These are phyloP conservation scores for Ministeria vibrans DNA, from an alignment of 78 protist species.

Conservation along the genomic window DNA sequence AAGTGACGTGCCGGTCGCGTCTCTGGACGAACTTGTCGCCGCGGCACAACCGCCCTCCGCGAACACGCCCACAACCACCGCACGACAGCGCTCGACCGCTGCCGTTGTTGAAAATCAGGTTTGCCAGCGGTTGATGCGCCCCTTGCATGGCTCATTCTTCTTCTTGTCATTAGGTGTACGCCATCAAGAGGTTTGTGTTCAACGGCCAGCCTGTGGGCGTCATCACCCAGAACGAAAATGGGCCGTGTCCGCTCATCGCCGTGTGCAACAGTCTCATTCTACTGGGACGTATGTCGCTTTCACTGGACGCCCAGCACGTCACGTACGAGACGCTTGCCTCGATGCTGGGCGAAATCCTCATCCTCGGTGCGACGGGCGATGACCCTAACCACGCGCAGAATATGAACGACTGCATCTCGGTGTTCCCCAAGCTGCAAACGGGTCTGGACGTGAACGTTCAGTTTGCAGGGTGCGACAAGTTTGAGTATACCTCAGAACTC, in stretches of 20 bases:
- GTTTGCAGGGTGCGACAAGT: neutral
- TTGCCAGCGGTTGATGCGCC: too few relatives aligned
- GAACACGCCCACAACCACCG: too few relatives aligned
- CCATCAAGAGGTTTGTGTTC: neutral
- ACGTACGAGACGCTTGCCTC: neutral
- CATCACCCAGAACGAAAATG: neutral
- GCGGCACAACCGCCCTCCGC: too few relatives aligned
- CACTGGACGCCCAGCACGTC: neutral
- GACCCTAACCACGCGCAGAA: neutral
- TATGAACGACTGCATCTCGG: neutral
- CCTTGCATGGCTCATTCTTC: too few relatives aligned
- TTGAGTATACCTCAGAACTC: neutral
- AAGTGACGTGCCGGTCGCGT: too few relatives aligned
- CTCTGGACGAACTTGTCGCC: too few relatives aligned
- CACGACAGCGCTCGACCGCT: too few relatives aligned
- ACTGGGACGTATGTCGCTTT: neutral
- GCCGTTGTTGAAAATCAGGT: too few relatives aligned
- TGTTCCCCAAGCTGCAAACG: neutral
- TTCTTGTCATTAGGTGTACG: neutral
- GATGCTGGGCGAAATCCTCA: neutral
- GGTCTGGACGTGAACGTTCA: slow-evolving; percentile 3
- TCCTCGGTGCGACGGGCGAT: neutral
- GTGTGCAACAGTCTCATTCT: neutral
- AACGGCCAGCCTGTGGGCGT: neutral
- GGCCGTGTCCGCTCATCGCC: neutral